Base-by-base conservation (phyloP, 2,329 filamentous ascomycete species). In the Blastomyces silverae region DNA sequence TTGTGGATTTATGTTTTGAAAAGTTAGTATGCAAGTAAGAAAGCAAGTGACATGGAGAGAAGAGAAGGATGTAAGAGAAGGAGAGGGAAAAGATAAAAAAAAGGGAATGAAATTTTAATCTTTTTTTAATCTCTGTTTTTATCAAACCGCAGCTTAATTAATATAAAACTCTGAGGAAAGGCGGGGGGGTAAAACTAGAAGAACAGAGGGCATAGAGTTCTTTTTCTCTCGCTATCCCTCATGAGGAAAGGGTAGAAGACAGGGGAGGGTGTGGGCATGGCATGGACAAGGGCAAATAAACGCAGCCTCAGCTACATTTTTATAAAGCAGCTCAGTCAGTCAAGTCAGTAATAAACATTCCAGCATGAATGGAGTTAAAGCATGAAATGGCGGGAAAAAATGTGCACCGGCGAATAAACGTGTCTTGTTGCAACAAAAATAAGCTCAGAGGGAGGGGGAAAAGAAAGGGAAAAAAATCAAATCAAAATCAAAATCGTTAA, bases 391-490 rank as follows among this genome's bases (percentile, higher is more conserved):
- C 3, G 22, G 37, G n/a, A 15, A 34, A 39, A 44, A 39, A 44
- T 42, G 56, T 58, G 56, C 56, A 58, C 56, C 56, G n/a, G 56
- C n/a, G n/a, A 42, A 56, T 6, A 34, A 56, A 56, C 10, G 7
- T 34, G 34, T 56, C 53, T 37, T 34, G 34, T 37, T 56, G 53
- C 50, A 52, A 52, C 22, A 25, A 52, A 10, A 15, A 52, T 52
- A 22, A 52, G 11, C 22, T 52, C 25, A 28, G 37, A 42, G 37
- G 15, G 11, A 22, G 55, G 3, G 31, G 5, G 11, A 48, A 22
- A 48, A 8, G n/a, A 25, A 7, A 28, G 48, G 3, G 7, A 15
- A 1, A 22, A 11, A n/a, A 25, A 50, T 17, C 2, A 50, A 25
- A 22, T 25, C 20, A 39, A 22, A 58, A 37, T 34, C 20, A 7